Conservation (phyloP, 192 early-diverging fungal genomes). For the Coemansia sp. region DNA sequence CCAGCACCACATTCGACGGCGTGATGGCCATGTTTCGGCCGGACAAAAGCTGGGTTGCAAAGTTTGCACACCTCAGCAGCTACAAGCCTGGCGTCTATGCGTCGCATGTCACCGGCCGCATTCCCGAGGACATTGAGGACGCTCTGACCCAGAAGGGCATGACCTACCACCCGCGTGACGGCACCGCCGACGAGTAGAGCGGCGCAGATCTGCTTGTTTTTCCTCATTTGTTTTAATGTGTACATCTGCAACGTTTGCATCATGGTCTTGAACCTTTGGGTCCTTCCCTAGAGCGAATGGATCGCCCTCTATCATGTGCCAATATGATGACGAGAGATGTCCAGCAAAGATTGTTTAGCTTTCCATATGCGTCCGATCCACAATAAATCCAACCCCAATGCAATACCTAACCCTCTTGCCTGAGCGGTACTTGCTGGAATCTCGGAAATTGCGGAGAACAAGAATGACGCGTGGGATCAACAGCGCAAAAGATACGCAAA, state of each 20-base stretch:
- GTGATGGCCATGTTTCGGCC: slow-evolving; percentile 73
- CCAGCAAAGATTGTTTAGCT: too few relatives aligned
- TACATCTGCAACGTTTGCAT: too few relatives aligned
- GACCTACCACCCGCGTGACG: slow-evolving; percentile 69
- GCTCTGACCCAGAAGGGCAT: slow-evolving; percentile 66
- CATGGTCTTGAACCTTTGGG: neutral
- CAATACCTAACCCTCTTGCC: too few relatives aligned
- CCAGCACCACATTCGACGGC: slow-evolving; percentile 74
- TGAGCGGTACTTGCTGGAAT: too few relatives aligned
- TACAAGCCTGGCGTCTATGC: slow-evolving; percentile 71
- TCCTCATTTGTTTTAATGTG: neutral
- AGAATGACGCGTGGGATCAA: too few relatives aligned
- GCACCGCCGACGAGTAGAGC: slow-evolving; percentile 51
- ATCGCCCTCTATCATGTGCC: neutral
- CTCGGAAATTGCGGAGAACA: neutral
- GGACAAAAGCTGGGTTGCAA: slow-evolving; percentile 72
- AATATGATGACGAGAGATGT: neutral
- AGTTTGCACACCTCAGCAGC: slow-evolving; percentile 60
- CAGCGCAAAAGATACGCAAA: neutral
- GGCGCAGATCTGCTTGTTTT: neutral
- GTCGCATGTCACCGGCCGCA: slow-evolving; percentile 65
- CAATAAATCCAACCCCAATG: too few relatives aligned
- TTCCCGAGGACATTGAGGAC: slow-evolving; percentile 76
- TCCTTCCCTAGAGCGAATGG: neutral
- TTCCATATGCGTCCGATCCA: too few relatives aligned